Base-by-base conservation (phyloP, 441 rosid species). In the Syzygium syzygioides region DNA sequence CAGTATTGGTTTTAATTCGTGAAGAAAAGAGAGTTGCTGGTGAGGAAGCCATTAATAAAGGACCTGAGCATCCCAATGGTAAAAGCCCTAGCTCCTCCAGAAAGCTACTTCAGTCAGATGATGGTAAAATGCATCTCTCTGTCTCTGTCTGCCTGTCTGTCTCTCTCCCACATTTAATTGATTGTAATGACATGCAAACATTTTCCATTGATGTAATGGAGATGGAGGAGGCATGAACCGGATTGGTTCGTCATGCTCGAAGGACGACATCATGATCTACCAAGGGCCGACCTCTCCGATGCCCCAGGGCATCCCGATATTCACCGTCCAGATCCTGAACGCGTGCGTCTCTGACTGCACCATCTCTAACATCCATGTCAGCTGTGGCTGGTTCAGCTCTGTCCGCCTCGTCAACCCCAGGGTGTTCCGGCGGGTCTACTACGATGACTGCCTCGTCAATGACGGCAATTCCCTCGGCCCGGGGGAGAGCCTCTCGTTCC, bases 351-450 rank as follows among this genome's bases (percentile, higher is more conserved):
- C 94, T 13, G 93, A 91, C 20, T 92, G 95, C 85, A 86, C 89
- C 86, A 91, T 93, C 88, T 87, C 90, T 87, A 55, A 92, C 90
- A 92, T 93, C 76, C 95, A 93, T 79, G 92, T 93, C 50, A 89
- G 83, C 28, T 93, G 94, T 26, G 93, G 95, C 53, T 93, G 95
- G 94, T 93, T 92, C 87, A 92, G 94, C 89, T 92, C 95, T 1
- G 93, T 86, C 55, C 66, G 89, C 85, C 55, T 91, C 57, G 88
- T 93, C 48, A 93, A 93, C 85, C 94, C 95, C 7, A 57, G 76
- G 20, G 89, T 91, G 37, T 92, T 93, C 89, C 87, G 90, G 87
- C 89, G 94, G 59, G 20, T 91, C 34, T 32, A 50, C 79, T 93
- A 92, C 54, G 90, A 92, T 6, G 95, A 93, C 71, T 93, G 94